Conservation (phyloP, 257 asterid species). For the Ehretia macrophylla region DNA sequence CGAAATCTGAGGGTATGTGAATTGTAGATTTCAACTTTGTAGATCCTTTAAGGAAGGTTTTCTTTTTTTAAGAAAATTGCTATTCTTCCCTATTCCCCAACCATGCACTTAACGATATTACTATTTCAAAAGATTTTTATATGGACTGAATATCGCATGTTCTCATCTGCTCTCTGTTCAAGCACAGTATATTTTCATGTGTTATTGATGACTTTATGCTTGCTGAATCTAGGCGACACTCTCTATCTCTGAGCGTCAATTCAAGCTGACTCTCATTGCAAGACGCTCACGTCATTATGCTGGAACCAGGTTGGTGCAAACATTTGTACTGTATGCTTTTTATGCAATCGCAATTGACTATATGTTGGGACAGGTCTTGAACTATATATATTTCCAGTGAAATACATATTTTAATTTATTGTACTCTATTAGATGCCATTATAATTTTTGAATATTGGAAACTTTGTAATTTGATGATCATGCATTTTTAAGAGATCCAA, state of each 20-base stretch:
- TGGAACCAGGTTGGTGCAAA: slow-evolving; percentile 71
- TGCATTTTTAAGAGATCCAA: too few species aligned
- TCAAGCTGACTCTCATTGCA: slow-evolving; percentile 70
- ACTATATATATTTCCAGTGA: background rate
- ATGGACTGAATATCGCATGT: background rate
- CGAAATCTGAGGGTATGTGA: too few species aligned
- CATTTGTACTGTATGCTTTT: background rate
- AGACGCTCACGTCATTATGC: slow-evolving; percentile 97
- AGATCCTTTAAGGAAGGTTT: too few species aligned
- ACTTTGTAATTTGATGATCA: too few species aligned
- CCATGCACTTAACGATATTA: too few species aligned
- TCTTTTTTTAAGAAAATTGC: too few species aligned
- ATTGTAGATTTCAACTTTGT: too few species aligned
- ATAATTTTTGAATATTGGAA: too few species aligned
- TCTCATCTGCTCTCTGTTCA: background rate
- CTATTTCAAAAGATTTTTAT: background rate
- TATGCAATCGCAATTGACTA: background rate
- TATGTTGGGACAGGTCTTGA: background rate
- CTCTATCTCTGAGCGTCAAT: slow-evolving; percentile 69
- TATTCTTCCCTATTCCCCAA: too few species aligned
- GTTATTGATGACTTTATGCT: slow-evolving; percentile 23
- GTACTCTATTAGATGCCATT: too few species aligned
- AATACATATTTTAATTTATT: too few species aligned
- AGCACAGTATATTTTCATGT: slow-evolving; percentile 8
- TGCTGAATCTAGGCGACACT: slow-evolving; percentile 57